phyloP scores from a whole-genome alignment of 768 basidiomycete species.

The Pilatotrama ljubarskyi region DNA sequence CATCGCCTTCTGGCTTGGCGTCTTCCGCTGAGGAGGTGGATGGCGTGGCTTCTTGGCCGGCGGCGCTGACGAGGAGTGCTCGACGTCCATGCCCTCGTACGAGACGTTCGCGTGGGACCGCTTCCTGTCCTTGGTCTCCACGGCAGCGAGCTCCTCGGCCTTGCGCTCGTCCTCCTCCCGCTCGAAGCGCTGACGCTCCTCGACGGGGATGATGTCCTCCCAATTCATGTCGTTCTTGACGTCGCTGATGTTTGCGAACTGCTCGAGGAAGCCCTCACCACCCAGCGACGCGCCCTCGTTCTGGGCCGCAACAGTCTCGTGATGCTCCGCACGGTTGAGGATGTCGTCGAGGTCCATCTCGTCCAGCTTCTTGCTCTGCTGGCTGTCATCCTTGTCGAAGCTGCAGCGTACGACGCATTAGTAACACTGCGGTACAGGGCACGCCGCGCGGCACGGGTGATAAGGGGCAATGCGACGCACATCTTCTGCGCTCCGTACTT shows the following conservation, averaged over 20 bases:
- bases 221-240: conserved; percentile 98
- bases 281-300: conserved; percentile 92
- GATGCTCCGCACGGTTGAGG: conserved; percentile 93
- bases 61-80: conserved; percentile 62
- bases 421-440: conserved; percentile 12
- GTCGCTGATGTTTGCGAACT: conserved; percentile 95
- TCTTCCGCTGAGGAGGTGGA: conserved; percentile 78
- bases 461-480: conserved; percentile 42
- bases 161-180: conserved; percentile 76
- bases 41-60: conserved; percentile 74
- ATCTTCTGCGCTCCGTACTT: conserved; percentile 99
- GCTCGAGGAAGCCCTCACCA: conserved; percentile 93
- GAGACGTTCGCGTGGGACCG: conserved; percentile 84
- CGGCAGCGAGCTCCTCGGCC: conserved; percentile 67
- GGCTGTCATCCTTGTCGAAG: conserved; percentile 96
- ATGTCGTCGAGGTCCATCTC: conserved; percentile 99
- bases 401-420: conserved; percentile 38
- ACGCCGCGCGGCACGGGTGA: neutral
- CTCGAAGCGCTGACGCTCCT: conserved; percentile 84
- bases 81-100: conserved; percentile 93
- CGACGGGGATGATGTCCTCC: conserved; percentile 98
- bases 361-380: conserved; percentile 93
- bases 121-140: conserved; percentile 75
- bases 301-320: conserved; percentile 85
- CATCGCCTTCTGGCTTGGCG: conserved; percentile 91